These are phyloP conservation scores for Hyaloscypha variabilis DNA, from an alignment of 495 filamentous ascomycete genomes.

Conservation along the genomic window DNA sequence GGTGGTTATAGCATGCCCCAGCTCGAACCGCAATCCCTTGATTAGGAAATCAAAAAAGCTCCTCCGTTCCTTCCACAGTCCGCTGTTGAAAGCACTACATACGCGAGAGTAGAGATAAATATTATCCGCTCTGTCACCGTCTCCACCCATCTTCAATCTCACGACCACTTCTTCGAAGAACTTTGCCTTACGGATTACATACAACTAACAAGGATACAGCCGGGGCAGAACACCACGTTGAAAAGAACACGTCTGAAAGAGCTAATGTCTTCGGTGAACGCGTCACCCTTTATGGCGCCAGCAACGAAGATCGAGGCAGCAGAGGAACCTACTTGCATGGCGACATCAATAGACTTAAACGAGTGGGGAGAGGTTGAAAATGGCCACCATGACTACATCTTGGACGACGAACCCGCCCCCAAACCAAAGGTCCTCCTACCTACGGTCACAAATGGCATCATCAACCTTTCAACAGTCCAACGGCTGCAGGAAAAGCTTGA, in stretches of 20 bases:
- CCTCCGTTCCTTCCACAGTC: too few species aligned
- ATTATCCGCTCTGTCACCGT: background rate
- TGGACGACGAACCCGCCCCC: background rate
- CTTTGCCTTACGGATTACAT: background rate
- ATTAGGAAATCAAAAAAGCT: background rate
- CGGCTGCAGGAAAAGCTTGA: background rate
- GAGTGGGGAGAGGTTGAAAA: background rate
- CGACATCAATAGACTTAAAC: background rate
- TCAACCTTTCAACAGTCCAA: background rate
- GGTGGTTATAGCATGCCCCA: background rate
- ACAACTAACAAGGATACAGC: background rate
- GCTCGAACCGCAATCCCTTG: background rate
- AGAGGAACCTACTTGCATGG: background rate
- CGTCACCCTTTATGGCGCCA: background rate
- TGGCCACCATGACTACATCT: background rate
- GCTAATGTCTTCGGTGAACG: background rate
- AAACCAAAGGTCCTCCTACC: background rate
- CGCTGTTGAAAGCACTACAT: too few species aligned
- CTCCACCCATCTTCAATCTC: background rate
- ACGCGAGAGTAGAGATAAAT: too few species aligned
- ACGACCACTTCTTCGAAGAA: background rate
- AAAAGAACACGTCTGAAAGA: background rate
- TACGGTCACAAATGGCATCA: background rate
- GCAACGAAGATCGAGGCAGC: background rate
- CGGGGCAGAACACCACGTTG: background rate